phyloP scores from a whole-genome alignment of 2,329 filamentous ascomycete genomes.

The Aspergillus fructus region DNA sequence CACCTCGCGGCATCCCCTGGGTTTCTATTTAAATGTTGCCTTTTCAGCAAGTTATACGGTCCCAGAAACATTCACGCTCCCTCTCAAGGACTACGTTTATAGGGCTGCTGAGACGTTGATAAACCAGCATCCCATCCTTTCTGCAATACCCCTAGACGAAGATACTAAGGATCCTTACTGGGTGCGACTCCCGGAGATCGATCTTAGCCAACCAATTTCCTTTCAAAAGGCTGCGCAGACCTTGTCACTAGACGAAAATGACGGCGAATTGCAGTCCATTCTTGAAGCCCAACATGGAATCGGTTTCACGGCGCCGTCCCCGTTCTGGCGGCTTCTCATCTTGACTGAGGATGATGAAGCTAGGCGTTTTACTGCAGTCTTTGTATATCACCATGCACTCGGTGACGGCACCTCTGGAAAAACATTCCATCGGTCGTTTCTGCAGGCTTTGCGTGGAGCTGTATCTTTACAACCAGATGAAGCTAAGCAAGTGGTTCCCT shows the following conservation, averaged over 20 bases:
- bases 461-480: slow-evolving; percentile 15
- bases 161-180: slow-evolving; percentile 43
- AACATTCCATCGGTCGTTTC: slow-evolving; percentile 46
- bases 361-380: slow-evolving; percentile 42
- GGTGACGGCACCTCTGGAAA: slow-evolving; percentile 48
- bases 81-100: slow-evolving; percentile 36
- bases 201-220: slow-evolving; percentile 39
- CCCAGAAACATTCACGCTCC: slow-evolving; percentile 22
- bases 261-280: slow-evolving; percentile 43
- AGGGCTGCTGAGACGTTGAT: slow-evolving; percentile 39
- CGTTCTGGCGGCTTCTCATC: slow-evolving; percentile 48
- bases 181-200: slow-evolving; percentile 43
- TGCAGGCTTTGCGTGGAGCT: slow-evolving; percentile 32
- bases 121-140: slow-evolving; percentile 43
- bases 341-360: slow-evolving; percentile 29
- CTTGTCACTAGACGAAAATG: slow-evolving; percentile 24
- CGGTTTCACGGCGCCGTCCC: slow-evolving; percentile 34
- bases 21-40: slow-evolving; percentile 47
- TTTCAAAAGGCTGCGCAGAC: slow-evolving; percentile 30
- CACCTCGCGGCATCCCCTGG: slow-evolving; percentile 42
- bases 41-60: slow-evolving; percentile 40
- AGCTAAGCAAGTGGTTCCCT: slow-evolving; percentile 20
- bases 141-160: slow-evolving; percentile 44
- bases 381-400: slow-evolving; percentile 51
- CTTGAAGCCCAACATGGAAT: slow-evolving; percentile 44